Conservation (phyloP, 2,329 filamentous ascomycete genomes). For the Thielaviopsis ethacetica region DNA sequence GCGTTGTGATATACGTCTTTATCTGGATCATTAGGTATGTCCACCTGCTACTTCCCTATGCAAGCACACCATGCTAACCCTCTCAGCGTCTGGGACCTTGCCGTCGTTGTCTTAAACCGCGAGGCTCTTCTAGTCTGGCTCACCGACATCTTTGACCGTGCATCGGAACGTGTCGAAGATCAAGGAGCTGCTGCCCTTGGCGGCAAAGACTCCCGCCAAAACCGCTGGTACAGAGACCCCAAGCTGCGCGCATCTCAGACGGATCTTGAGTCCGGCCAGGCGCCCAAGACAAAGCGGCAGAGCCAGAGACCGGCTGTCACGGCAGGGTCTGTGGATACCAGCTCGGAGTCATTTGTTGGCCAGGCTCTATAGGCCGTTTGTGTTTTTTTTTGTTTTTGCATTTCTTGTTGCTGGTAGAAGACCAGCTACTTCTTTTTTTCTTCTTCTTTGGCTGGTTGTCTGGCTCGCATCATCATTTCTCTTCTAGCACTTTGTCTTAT, state of each 20-base stretch:
- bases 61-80: background rate
- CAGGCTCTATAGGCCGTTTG: background rate
- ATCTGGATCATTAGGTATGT: conserved; percentile 22
- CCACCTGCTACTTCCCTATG: background rate
- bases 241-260: background rate
- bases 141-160: background rate
- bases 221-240: conserved; percentile 1
- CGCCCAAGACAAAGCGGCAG: background rate
- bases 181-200: background rate
- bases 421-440: background rate
- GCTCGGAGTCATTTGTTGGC: conserved; percentile 1
- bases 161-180: background rate
- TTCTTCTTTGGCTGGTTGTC: background rate
- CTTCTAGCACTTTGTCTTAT: background rate
- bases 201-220: background rate
- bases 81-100: conserved; percentile 12
- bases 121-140: conserved; percentile 4
- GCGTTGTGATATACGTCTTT: conserved; percentile 21
- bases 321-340: background rate
- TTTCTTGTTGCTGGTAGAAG: background rate
- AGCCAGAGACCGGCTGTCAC: background rate
- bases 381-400: background rate
- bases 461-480: background rate
- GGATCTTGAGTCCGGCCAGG: background rate
- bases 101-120: conserved; percentile 11